phyloP scores from a whole-genome alignment of 371 early-diverging fungal genomes.

The Zopfochytrium polystomum region DNA sequence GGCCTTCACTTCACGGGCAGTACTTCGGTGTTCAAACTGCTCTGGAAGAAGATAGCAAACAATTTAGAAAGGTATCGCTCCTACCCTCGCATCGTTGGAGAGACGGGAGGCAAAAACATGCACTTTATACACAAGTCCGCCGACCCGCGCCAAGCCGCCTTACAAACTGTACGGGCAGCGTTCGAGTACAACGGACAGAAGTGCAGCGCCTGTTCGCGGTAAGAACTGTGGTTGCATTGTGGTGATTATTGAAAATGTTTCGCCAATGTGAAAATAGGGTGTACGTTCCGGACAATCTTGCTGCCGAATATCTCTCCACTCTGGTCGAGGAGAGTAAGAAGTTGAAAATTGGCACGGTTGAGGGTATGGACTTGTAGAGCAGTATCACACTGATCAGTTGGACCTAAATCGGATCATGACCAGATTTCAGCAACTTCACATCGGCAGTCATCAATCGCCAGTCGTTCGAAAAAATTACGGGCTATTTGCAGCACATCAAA shows the following conservation, averaged over 20 bases:
- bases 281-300: constrained; percentile 84
- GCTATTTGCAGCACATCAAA: constrained; percentile 73
- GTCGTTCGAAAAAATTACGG: constrained; percentile 91
- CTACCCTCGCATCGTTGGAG: constrained; percentile 97
- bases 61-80: constrained; percentile 86
- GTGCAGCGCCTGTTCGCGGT: constrained; percentile 90
- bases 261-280: constrained; percentile 30
- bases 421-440: constrained; percentile 74
- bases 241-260: neutral
- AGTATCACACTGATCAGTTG: neutral
- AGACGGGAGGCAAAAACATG: constrained; percentile 98
- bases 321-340: constrained; percentile 65
- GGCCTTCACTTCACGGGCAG: constrained; percentile 97
- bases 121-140: constrained; percentile 85
- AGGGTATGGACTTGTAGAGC: constrained; percentile 34
- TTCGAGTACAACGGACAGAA: constrained; percentile 98
- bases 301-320: constrained; percentile 68
- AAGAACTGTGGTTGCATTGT: neutral
- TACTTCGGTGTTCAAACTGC: constrained; percentile 86
- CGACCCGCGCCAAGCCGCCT: constrained; percentile 47
- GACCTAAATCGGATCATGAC: neutral
- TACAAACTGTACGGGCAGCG: constrained; percentile 84
- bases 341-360: constrained; percentile 82
- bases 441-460: constrained; percentile 85
- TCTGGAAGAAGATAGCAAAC: constrained; percentile 89